Evolutionary conservation across 2,329 filamentous ascomycete genomes (phyloP), one percentile per base, ranked within the genome.

Genomic region (Ophiostoma triangulosporum): DNA sequence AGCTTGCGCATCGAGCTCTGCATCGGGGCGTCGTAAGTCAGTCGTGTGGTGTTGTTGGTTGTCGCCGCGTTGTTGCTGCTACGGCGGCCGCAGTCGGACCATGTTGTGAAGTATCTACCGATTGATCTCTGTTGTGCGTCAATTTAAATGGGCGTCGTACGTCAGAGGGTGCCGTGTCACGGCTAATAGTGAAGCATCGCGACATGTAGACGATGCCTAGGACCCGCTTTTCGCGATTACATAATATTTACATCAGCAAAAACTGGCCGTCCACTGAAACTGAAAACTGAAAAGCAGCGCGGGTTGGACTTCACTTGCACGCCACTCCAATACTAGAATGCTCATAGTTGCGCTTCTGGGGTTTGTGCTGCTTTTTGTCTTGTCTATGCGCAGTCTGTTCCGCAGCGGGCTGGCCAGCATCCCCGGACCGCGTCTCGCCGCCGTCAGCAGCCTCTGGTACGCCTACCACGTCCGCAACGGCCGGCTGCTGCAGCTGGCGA

Each of bases 1-100:
- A 81, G 73, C 68, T 79, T 77, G 64, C 77, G 75, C 73, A 81
- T 78, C 2, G 52, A 58, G 40, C 31, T 51, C 26, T 26, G 50
- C 20, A 14, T 48, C 15, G 40, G 26, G 45, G 4, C 6, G 38
- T 15, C 12, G 38, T 17, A n/a, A n/a, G 38, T 43, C 20, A n/a
- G n/a, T n/a, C n/a, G n/a, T n/a, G n/a, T n/a, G n/a, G 12, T 31
- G 20, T 8, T 8, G 24, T 24, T 45, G 22, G 8, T 46, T 45
- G 26, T 29, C 24, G 43, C 43, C 26, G 43, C 43, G 43, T 46
- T 46, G 43, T 46, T 46, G 38, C 27, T 45, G 27, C n/a, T 45
- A 33, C 27, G 38, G 36, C 48, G 53, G 49, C 35, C 50, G 15
- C 40, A 20, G 35, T 22, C 33, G 48, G 26, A 55, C 50, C 50